Conservation (phyloP, 208 protist species). For the Leishmania tarentolae region DNA sequence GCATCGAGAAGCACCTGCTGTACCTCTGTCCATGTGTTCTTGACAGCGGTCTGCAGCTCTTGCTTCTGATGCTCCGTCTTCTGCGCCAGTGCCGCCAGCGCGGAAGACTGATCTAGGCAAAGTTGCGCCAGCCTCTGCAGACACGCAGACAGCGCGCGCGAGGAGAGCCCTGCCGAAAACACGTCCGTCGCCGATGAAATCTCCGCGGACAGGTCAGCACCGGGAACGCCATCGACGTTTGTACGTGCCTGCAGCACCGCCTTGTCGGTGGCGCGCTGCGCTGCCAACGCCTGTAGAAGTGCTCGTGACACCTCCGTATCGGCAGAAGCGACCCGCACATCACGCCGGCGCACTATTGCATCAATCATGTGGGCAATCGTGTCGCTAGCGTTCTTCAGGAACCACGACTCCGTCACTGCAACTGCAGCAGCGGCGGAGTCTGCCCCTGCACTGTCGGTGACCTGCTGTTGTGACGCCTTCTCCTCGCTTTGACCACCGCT, state of each 20-base stretch:
- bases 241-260: background rate
- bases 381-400: slow-evolving; percentile 18
- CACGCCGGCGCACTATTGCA: slow-evolving; percentile 25
- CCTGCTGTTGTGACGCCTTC: background rate
- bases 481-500: background rate
- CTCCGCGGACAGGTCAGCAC: background rate
- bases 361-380: slow-evolving; percentile 28
- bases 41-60: slow-evolving; percentile 30
- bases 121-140: slow-evolving; percentile 31
- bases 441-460: background rate
- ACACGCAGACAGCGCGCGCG: slow-evolving; percentile 21
- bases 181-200: background rate
- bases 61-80: slow-evolving; percentile 22
- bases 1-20: slow-evolving; percentile 24
- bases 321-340: slow-evolving; percentile 24
- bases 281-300: slow-evolving; percentile 20
- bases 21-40: slow-evolving; percentile 33
- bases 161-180: background rate
- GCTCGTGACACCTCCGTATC: slow-evolving; percentile 27
- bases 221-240: background rate
- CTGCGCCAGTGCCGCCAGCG: slow-evolving; percentile 26
- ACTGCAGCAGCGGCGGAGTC: background rate
- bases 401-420: slow-evolving; percentile 11
- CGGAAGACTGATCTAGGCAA: slow-evolving; percentile 30
- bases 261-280: slow-evolving; percentile 21